phyloP scores from a whole-genome alignment of 805 yeast species.

The Saturnispora zaruensis region DNA sequence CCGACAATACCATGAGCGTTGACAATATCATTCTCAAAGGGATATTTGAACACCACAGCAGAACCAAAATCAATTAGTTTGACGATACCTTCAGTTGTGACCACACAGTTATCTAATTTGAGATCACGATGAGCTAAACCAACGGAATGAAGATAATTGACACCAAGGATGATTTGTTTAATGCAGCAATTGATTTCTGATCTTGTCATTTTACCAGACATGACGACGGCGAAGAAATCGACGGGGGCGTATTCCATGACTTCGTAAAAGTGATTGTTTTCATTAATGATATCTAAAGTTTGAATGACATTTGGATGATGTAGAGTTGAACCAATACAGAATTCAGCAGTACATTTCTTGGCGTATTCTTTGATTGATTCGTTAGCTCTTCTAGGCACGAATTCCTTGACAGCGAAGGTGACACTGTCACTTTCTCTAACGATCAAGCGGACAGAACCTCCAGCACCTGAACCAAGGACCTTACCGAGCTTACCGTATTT shows the following conservation, averaged over 20 bases:
- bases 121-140: conserved; percentile 81
- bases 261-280: conserved; percentile 64
- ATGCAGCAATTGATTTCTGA: conserved; percentile 77
- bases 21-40: conserved; percentile 51
- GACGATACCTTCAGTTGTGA: conserved; percentile 62
- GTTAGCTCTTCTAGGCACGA: conserved; percentile 60
- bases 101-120: conserved; percentile 76
- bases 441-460: conserved; percentile 73
- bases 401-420: conserved; percentile 78
- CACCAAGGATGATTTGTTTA: conserved; percentile 67
- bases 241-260: conserved; percentile 82
- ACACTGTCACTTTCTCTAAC: conserved; percentile 60
- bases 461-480: conserved; percentile 78
- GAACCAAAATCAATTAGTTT: conserved; percentile 79
- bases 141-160: conserved; percentile 61
- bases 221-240: conserved; percentile 79
- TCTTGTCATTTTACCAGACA: conserved; percentile 77
- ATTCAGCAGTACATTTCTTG: conserved; percentile 83
- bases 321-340: conserved; percentile 74
- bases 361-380: conserved; percentile 71
- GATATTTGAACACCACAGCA: conserved; percentile 75
- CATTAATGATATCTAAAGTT: conserved; percentile 65
- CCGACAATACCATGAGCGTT: conserved; percentile 74
- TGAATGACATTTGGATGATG: conserved; percentile 76
- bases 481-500: conserved; percentile 72